Conservation (phyloP, 495 filamentous ascomycete species). For the Schizothecium vesticola region DNA sequence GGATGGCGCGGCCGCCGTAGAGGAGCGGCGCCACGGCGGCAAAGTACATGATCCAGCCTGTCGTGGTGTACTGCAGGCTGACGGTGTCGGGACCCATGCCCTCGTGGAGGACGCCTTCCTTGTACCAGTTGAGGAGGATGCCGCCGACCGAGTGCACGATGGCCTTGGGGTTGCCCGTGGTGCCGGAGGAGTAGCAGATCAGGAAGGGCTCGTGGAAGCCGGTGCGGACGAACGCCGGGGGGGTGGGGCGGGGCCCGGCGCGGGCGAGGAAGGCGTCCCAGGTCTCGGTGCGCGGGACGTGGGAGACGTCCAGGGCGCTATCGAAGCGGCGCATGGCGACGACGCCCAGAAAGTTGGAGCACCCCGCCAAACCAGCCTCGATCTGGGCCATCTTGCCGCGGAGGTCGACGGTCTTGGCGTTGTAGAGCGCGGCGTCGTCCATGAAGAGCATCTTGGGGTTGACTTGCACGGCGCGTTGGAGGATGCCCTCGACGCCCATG, state of each 20-base stretch:
- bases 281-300: conserved; percentile 50
- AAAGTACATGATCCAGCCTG: conserved; percentile 85
- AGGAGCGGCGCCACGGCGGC: conserved; percentile 49
- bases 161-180: conserved; percentile 69
- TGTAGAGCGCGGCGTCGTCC: conserved; percentile 74
- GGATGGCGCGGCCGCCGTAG: conserved; percentile 50
- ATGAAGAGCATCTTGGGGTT: conserved; percentile 66
- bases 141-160: conserved; percentile 69
- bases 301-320: conserved; percentile 52
- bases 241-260: conserved; percentile 34
- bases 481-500: conserved; percentile 70
- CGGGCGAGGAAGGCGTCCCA: conserved; percentile 48
- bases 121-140: conserved; percentile 50
- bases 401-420: conserved; percentile 67
- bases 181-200: conserved; percentile 67
- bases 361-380: conserved; percentile 51
- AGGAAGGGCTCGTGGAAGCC: conserved; percentile 65
- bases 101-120: conserved; percentile 59
- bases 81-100: conserved; percentile 45
- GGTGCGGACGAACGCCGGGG: conserved; percentile 50
- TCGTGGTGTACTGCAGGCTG: conserved; percentile 56
- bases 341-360: conserved; percentile 56
- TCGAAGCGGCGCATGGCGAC: conserved; percentile 62
- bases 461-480: conserved; percentile 68
- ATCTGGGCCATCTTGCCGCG: conserved; percentile 65